phyloP scores from a whole-genome alignment of 129 eudicot genomes.

The Rutidosis leptorrhynchoides region DNA sequence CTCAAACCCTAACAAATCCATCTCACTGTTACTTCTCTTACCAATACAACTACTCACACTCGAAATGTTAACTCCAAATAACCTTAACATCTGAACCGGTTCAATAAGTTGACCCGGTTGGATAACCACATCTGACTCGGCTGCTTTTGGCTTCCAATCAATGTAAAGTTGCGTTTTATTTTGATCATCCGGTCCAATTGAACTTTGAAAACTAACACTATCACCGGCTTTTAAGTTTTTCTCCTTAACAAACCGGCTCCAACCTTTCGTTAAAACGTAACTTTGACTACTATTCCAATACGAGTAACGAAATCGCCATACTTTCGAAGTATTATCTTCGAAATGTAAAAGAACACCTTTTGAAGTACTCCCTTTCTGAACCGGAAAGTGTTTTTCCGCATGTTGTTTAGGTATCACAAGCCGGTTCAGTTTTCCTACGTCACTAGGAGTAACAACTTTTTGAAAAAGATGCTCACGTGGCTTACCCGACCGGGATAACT shows the following conservation, averaged over 20 bases:
- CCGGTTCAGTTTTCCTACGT: constrained; percentile 85
- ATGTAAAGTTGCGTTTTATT: constrained; percentile 56
- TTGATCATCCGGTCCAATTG: constrained; percentile 48
- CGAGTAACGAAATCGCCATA: constrained; percentile 85
- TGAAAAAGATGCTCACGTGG: constrained; percentile 60
- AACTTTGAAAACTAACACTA: constrained; percentile 56
- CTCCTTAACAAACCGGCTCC: constrained; percentile 96
- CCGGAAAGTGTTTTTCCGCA: constrained; percentile 84
- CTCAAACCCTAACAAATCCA: constrained; percentile 50
- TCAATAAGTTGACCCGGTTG: constrained; percentile 17
- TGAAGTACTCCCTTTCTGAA: constrained; percentile 41
- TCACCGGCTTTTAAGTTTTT: constrained; percentile 81
- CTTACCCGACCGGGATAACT: not conserved
- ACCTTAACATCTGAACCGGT: constrained; percentile 57
- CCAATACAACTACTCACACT: constrained; percentile 44
- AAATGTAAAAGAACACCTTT: constrained; percentile 82
- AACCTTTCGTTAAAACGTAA: constrained; percentile 82
- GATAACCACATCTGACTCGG: constrained; percentile 9
- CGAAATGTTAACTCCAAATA: constrained; percentile 79
- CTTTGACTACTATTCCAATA: constrained; percentile 94
- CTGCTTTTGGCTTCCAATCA: constrained; percentile 52
- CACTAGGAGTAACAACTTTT: constrained; percentile 77
- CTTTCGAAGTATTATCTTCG: constrained; percentile 58
- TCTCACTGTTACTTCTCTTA: constrained; percentile 43
- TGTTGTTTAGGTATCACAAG: constrained; percentile 88